Evolutionary conservation across 768 basidiomycete species (phyloP), one percentile per base, ranked within the genome.

Genomic region (Glaciozyma martinii): DNA sequence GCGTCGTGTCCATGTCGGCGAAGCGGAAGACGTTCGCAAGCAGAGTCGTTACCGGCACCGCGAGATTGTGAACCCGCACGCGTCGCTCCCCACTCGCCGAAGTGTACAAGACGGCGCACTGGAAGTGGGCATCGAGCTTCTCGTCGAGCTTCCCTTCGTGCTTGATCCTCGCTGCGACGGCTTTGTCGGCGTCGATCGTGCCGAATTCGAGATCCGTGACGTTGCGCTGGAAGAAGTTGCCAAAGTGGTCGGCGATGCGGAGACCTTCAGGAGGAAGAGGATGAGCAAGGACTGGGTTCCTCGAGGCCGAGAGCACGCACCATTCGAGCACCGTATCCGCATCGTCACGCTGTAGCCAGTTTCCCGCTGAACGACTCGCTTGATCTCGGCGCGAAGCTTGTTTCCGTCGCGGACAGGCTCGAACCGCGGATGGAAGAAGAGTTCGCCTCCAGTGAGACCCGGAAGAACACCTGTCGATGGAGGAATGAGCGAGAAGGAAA

Each of bases 401-500:
- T 78, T 72, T 12, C 80, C 80, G 74, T 95, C 91, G 56, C 87
- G 82, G 10, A 76, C 75, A 5, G 83, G 81, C 59, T 86, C 82
- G 75, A 90, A 99, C n/a, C 89, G 82, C 13, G 94, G 95, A 73
- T 93, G 88, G 79, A 86, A 94, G 77, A 87, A 93, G 1, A 94
- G 72, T 63, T 92, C 90, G 25, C 95, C 95, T 19, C 95, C 95
- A 10, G 90, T 90, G 16, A 84, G 74, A 0, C 84, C 84, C 1
- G 87, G 75, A 9, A 92, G 80, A 5, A 71, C 72, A 8, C 71
- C 71, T 63, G 40, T 13, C 2, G 8, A 25, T 25, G 47, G 21
- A 23, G 9, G 49, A 27, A n/a, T 25, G n/a, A n/a, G 49, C 27
- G n/a, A 27, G 23, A 50, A n/a, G 4, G 7, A n/a, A 29, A 13